Evolutionary conservation across 257 asterid species (phyloP).

Genomic region (Capsicum baccatum): DNA sequence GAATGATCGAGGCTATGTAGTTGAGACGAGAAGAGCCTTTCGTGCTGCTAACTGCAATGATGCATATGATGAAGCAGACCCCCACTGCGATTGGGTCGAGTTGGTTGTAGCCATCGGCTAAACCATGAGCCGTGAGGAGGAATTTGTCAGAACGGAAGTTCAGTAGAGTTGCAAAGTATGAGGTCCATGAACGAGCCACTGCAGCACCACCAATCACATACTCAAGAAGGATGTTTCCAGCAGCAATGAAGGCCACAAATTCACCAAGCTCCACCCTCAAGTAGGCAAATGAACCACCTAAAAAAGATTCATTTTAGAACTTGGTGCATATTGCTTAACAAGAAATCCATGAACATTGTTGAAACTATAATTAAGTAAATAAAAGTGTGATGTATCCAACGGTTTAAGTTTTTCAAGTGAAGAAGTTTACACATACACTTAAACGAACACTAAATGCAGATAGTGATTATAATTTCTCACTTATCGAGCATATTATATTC

Average conservation of each 20-base stretch:
- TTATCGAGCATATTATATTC: not conserved
- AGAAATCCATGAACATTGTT: not conserved
- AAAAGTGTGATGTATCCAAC: not conserved
- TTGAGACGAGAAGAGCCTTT: slow-evolving; percentile 71
- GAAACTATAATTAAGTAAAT: not conserved
- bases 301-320: not conserved
- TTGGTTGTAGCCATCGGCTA: slow-evolving; percentile 57
- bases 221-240: slow-evolving; percentile 83
- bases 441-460: not conserved
- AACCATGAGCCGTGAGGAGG: slow-evolving; percentile 48
- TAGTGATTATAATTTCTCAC: not conserved
- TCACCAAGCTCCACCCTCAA: slow-evolving; percentile 89
- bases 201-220: slow-evolving; percentile 79
- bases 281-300: slow-evolving; percentile 89
- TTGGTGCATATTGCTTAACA: not conserved
- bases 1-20: slow-evolving; percentile 61
- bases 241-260: slow-evolving; percentile 82
- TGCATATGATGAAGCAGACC: slow-evolving; percentile 45
- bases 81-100: slow-evolving; percentile 81
- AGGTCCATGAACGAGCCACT: slow-evolving; percentile 91
- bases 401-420: not conserved
- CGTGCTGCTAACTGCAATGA: slow-evolving; percentile 54
- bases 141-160: slow-evolving; percentile 46
- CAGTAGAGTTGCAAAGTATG: slow-evolving; percentile 78
- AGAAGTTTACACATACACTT: not conserved